Evolutionary conservation across 2,329 filamentous ascomycete species (phyloP).

Genomic region (Cladosporium sp.): DNA sequence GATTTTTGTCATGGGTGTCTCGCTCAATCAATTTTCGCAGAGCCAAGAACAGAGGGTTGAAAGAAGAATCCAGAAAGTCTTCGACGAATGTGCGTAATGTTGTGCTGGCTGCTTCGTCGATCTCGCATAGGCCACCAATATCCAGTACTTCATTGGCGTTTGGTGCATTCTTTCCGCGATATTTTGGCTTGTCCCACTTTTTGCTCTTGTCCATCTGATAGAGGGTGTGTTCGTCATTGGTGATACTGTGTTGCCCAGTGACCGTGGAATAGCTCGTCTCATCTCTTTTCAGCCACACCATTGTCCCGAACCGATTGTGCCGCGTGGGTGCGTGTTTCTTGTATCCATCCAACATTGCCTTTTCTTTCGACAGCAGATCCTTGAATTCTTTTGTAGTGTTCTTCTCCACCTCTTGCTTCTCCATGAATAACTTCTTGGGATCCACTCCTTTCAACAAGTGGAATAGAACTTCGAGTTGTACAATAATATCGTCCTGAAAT

Average conservation of each 20-base stretch:
- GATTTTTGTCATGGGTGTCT: slow-evolving; percentile 65
- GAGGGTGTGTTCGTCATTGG: slow-evolving; percentile 66
- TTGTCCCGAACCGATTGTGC: slow-evolving; percentile 92
- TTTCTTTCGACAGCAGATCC: slow-evolving; percentile 73
- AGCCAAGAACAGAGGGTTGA: slow-evolving; percentile 82
- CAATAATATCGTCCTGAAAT: slow-evolving; percentile 81
- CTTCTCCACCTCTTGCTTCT: slow-evolving; percentile 65
- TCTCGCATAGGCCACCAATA: slow-evolving; percentile 66
- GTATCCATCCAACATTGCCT: slow-evolving; percentile 72
- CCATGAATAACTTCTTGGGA: slow-evolving; percentile 77
- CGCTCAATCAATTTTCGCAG: slow-evolving; percentile 85
- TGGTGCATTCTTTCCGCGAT: slow-evolving; percentile 38
- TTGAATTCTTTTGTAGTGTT: slow-evolving; percentile 70
- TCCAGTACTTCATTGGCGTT: slow-evolving; percentile 56
- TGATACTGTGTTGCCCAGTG: slow-evolving; percentile 80
- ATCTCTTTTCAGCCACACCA: slow-evolving; percentile 91
- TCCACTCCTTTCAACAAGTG: slow-evolving; percentile 89
- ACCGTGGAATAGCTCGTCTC: slow-evolving; percentile 80
- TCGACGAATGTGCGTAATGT: slow-evolving; percentile 79
- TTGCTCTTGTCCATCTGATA: slow-evolving; percentile 89
- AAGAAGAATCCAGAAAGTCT: slow-evolving; percentile 90
- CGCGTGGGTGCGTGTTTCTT: slow-evolving; percentile 75
- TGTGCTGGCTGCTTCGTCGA: slow-evolving; percentile 70
- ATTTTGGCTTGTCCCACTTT: slow-evolving; percentile 78
- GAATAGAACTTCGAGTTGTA: slow-evolving; percentile 88